Evolutionary conservation across 768 basidiomycete genomes (phyloP), one percentile per base, ranked within the genome.

Genomic region (Asterophora parasitica): DNA sequence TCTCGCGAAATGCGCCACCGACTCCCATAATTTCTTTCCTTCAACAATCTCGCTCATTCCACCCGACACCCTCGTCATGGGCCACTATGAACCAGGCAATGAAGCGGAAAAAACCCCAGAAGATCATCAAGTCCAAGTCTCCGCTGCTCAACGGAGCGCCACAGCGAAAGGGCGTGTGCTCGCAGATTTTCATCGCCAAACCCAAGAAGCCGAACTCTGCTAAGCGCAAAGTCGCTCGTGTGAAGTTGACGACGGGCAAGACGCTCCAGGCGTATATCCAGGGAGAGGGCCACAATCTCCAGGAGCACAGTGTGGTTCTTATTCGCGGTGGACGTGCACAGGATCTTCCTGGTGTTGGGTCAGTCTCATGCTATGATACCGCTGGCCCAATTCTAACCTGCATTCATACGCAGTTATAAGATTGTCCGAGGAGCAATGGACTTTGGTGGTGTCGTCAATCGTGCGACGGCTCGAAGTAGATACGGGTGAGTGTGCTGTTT

Each of bases 161-260:
- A 6, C 94, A 97, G 70, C 81, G 82, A 59, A 96, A 96, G 62
- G 96, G 90, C 39, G 93, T 99, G 51, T 90, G 90, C 65, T 81
- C 85, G 33, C 81, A 83, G 54, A 75, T 92, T 33, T 81, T 83
- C 56, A 89, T 83, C 44, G 80, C 78, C 55, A 89, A 83, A 58
- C 96, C 96, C 17, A 96, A 92, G 75, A 99, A 99, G 63, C 96
- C 96, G 53, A 99, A 99, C 68, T 98, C 95, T 9, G 94, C 94
- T 31, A 92, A 96, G 62, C 90, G 96, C 51, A 98, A 97, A 72
- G 91, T 98, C 48, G 93, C 93, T 36, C 79, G 90, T 58, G 85
- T 99, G 56, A 95, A 95, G 71, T 74, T 99, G 47, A 79, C 85
- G 16, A 92, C 85, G 10, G 96, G 96, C 42, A 85, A 88, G 65